These are phyloP conservation scores for Bipolaris cookei DNA, from an alignment of 2,329 filamentous ascomycete species.

Conservation along the genomic window DNA sequence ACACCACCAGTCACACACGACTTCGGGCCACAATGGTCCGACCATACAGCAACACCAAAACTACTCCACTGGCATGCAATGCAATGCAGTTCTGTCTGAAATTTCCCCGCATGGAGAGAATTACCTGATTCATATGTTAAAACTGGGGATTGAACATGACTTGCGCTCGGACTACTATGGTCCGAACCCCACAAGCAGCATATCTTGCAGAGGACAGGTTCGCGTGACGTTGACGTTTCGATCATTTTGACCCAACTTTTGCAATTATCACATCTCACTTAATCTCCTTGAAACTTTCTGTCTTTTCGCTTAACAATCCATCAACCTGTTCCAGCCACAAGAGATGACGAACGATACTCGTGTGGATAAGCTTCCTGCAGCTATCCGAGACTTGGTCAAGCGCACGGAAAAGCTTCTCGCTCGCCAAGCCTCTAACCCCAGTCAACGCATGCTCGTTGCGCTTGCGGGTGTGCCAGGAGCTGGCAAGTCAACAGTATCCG, in stretches of 20 bases:
- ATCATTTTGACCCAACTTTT: background rate
- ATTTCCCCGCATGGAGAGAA: slow-evolving; percentile 19
- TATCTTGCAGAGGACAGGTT: background rate
- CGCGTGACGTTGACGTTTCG: background rate
- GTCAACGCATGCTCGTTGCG: slow-evolving; percentile 32
- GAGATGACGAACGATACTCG: slow-evolving; percentile 20
- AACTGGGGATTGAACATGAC: slow-evolving; percentile 14
- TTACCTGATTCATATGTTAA: slow-evolving; percentile 10
- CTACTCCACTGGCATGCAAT: slow-evolving; percentile 6
- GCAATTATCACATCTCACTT: background rate
- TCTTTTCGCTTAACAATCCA: background rate
- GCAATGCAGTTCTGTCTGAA: slow-evolving; percentile 2
- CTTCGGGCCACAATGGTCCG: slow-evolving; percentile 27
- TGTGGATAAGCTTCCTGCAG: slow-evolving; percentile 13
- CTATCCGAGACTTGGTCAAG: slow-evolving; percentile 30
- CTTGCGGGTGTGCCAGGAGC: slow-evolving; percentile 39
- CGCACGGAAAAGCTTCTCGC: slow-evolving; percentile 27
- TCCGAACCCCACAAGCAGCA: slow-evolving; percentile 24
- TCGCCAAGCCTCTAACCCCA: slow-evolving; percentile 26
- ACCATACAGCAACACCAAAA: slow-evolving; percentile 15
- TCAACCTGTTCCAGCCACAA: background rate
- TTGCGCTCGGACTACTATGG: slow-evolving; percentile 26
- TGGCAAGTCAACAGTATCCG: slow-evolving; percentile 37
- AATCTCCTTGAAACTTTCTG: background rate
- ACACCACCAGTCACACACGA: slow-evolving; percentile 15